Evolutionary conservation across 2,329 filamentous ascomycete genomes (phyloP).

Genomic region (Aureobasidium sp.): DNA sequence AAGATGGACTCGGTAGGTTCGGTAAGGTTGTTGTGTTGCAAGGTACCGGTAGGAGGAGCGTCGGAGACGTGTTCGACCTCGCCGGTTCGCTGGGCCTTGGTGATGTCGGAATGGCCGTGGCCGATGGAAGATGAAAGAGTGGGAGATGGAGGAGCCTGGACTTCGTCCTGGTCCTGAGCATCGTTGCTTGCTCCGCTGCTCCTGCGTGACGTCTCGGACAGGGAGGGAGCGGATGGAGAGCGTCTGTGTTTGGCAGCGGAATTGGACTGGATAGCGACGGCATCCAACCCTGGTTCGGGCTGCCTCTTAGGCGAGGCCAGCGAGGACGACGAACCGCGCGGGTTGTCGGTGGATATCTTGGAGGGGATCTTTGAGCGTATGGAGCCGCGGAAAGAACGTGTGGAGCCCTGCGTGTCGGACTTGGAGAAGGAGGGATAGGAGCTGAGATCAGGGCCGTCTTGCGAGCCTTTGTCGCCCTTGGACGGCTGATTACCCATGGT

Average conservation of each 20-base stretch:
- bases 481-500: constrained; percentile 72
- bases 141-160: constrained; percentile 68
- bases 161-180: constrained; percentile 18
- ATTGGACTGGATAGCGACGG: constrained; percentile 65
- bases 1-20: constrained; percentile 85
- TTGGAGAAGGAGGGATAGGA: constrained; percentile 88
- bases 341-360: constrained; percentile 64
- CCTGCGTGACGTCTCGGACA: constrained; percentile 33
- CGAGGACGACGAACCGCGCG: constrained; percentile 57
- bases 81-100: constrained; percentile 73
- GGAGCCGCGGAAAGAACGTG: constrained; percentile 72
- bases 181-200: constrained; percentile 26
- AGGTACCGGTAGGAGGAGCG: constrained; percentile 64
- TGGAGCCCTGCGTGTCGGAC: constrained; percentile 88
- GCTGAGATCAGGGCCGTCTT: constrained; percentile 57
- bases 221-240: constrained; percentile 19
- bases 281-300: constrained; percentile 41
- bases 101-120: constrained; percentile 68
- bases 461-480: constrained; percentile 45
- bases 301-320: constrained; percentile 8
- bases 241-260: constrained; percentile 44
- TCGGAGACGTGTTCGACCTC: constrained; percentile 95
- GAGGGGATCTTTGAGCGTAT: constrained; percentile 87
- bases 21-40: constrained; percentile 42
- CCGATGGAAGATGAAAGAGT: constrained; percentile 70